phyloP scores from a whole-genome alignment of 192 early-diverging fungal genomes.

The Backusella westeae region DNA sequence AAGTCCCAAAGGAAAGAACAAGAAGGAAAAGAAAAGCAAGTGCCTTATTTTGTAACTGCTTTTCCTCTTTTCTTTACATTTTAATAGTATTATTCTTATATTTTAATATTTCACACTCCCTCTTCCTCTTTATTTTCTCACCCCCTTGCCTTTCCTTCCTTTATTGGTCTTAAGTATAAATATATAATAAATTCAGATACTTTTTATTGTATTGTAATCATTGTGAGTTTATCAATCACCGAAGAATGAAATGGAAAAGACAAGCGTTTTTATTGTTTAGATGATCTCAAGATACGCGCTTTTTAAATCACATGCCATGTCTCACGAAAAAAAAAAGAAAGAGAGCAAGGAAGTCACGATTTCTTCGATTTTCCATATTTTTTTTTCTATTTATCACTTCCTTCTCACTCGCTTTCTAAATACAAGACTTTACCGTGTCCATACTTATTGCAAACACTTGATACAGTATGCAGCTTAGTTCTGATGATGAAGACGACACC shows the following conservation, averaged over 20 bases:
- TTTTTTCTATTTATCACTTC: too few species aligned
- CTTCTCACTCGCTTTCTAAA: too few species aligned
- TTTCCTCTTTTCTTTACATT: background rate
- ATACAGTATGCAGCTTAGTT: background rate
- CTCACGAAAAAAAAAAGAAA: too few species aligned
- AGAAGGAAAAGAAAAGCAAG: constrained; percentile 7
- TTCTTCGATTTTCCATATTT: too few species aligned
- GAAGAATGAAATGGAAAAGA: too few species aligned
- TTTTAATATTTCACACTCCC: background rate
- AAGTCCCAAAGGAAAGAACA: constrained; percentile 10
- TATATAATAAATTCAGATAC: background rate
- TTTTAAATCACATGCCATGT: too few species aligned
- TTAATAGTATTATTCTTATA: background rate
- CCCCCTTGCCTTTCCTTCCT: background rate
- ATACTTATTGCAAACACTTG: background rate
- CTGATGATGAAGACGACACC: constrained; percentile 1
- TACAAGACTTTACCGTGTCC: background rate
- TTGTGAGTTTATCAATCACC: too few species aligned
- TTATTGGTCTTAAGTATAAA: background rate
- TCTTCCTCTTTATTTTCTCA: background rate
- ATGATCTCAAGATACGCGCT: too few species aligned
- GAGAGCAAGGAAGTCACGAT: too few species aligned
- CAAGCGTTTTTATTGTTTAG: too few species aligned
- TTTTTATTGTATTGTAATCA: too few species aligned
- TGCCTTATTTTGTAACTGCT: constrained; percentile 10